These are phyloP conservation scores for Sugiyamaella floridensis DNA, from an alignment of 805 yeast species.

Conservation along the genomic window DNA sequence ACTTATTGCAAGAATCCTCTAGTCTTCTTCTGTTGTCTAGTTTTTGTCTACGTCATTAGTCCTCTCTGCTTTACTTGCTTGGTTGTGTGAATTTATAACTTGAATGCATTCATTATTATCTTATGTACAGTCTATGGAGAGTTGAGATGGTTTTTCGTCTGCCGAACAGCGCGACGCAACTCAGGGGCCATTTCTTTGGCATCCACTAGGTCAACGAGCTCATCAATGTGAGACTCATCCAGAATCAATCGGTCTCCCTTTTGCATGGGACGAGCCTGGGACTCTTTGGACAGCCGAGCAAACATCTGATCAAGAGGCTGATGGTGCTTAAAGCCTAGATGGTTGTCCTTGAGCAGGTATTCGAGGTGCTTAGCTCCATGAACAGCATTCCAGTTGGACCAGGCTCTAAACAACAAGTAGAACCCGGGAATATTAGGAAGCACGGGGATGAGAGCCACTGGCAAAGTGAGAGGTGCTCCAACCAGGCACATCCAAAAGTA, in stretches of 20 bases:
- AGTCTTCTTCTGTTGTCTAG: no score
- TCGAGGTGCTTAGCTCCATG: conserved; percentile 65
- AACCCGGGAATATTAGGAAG: conserved; percentile 91
- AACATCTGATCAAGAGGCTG: conserved; percentile 19
- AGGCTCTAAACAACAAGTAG: conserved; percentile 70
- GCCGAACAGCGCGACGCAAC: conserved; percentile 23
- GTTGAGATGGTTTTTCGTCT: conserved; percentile 11
- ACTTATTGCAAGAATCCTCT: no score
- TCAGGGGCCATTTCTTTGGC: conserved; percentile 23
- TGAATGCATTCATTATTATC: not conserved
- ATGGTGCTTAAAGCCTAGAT: conserved; percentile 26
- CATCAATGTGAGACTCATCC: conserved; percentile 40
- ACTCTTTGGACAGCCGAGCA: not conserved
- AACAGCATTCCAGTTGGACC: conserved; percentile 76
- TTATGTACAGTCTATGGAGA: not conserved
- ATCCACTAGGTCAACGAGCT: conserved; percentile 40
- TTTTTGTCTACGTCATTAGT: no score
- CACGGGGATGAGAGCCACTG: conserved; percentile 75
- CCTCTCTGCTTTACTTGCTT: no score
- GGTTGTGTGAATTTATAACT: no score
- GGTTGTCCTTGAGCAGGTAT: conserved; percentile 43
- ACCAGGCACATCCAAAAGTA: conserved; percentile 47
- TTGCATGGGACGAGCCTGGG: not conserved
- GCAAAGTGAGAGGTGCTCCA: conserved; percentile 70
- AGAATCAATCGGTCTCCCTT: conserved; percentile 28